A percentile compares a stretch with the other conserved stretches of the same genome.
Evolutionary conservation across 2,329 filamentous ascomycete species (phyloP).

Genomic region (Diaporthe ilicicola): DNA sequence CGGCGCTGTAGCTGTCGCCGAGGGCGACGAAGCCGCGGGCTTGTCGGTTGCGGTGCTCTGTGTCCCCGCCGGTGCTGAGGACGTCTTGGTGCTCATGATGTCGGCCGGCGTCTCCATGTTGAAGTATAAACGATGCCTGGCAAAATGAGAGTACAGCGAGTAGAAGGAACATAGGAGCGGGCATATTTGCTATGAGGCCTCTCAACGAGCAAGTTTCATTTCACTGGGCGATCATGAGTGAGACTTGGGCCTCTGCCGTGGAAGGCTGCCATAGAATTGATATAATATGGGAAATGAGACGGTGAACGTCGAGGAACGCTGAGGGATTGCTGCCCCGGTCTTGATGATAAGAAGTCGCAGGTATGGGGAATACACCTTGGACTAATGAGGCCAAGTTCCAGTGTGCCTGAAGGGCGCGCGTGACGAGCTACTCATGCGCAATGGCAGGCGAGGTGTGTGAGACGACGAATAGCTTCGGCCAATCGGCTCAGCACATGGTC

Average conservation of each 20-base stretch:
- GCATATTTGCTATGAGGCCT: background rate
- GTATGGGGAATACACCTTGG: background rate
- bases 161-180: background rate
- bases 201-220: background rate
- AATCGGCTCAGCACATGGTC: constrained; percentile 30
- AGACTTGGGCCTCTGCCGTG: background rate
- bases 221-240: constrained; percentile 3
- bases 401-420: constrained; percentile 8
- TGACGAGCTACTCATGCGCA: background rate
- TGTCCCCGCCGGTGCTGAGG: constrained; percentile 1
- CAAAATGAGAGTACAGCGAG: background rate
- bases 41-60: background rate
- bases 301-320: too few species aligned
- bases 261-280: background rate
- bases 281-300: background rate
- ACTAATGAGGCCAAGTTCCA: background rate
- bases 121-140: background rate
- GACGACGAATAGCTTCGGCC: constrained; percentile 9
- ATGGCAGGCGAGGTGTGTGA: background rate
- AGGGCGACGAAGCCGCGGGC: constrained; percentile 50
- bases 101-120: background rate
- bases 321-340: background rate
- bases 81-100: background rate
- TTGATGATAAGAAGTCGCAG: background rate
- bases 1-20: constrained; percentile 58